Evolutionary conservation across 129 eudicot species (phyloP).

Genomic region (Lonicera japonica): DNA sequence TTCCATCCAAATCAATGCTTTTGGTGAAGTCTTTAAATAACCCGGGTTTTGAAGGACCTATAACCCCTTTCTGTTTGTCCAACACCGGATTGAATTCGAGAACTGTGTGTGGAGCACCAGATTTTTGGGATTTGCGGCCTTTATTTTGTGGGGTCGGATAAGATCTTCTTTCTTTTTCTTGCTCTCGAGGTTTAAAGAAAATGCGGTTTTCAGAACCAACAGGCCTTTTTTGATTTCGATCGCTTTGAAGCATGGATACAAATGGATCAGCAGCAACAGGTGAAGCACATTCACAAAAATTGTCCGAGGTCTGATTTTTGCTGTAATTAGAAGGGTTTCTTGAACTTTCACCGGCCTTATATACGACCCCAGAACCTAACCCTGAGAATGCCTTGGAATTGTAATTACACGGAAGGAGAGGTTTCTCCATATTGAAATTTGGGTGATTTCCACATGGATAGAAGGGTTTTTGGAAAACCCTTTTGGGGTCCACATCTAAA

Average conservation of each 20-base stretch:
- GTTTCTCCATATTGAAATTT: constrained; percentile 14
- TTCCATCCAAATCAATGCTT: constrained; percentile 8
- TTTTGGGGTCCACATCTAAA: constrained; percentile 16
- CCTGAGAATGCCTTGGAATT: constrained; percentile 15
- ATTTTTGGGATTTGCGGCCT: constrained; percentile 21
- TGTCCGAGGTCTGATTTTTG: constrained; percentile 1
- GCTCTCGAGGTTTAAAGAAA: constrained; percentile 28
- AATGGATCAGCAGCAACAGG: constrained; percentile 1
- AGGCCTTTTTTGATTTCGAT: constrained; percentile 15
- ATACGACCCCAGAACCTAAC: constrained; percentile 10
- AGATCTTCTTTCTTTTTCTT: constrained; percentile 20
- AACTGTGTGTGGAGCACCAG: background rate
- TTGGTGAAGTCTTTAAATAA: constrained; percentile 14
- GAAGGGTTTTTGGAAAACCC: constrained; percentile 27
- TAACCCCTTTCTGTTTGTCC: constrained; percentile 16
- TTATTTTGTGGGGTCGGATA: constrained; percentile 8
- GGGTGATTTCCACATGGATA: constrained; percentile 37
- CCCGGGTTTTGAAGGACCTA: background rate
- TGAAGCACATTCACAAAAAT: background rate
- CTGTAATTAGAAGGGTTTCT: constrained; percentile 13
- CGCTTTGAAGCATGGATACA: constrained; percentile 14
- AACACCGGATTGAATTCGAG: background rate
- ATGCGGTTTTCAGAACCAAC: constrained; percentile 24
- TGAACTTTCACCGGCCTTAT: constrained; percentile 20
- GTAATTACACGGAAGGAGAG: constrained; percentile 17